These are phyloP conservation scores for Durio zibethinus DNA, from an alignment of 345 rosid species.

Conservation along the genomic window DNA sequence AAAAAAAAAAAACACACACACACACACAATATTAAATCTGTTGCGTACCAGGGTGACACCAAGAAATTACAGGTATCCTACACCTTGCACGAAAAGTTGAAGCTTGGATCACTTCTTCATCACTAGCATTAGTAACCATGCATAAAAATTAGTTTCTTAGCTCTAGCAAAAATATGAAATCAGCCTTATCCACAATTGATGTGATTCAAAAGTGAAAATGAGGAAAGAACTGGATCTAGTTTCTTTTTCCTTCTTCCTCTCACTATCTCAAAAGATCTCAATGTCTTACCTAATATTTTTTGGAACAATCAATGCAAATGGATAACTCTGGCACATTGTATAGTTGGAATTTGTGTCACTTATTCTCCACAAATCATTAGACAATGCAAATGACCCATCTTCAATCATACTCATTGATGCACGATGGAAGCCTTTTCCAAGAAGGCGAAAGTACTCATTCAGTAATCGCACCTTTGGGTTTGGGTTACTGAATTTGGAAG, in stretches of 20 bases:
- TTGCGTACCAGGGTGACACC: slow-evolving; percentile 89
- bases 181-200: not conserved
- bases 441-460: slow-evolving; percentile 91
- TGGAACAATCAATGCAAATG: slow-evolving; percentile 89
- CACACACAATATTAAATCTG: slow-evolving; percentile 10
- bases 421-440: slow-evolving; percentile 50
- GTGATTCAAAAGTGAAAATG: slow-evolving; percentile 1
- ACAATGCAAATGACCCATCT: slow-evolving; percentile 55
- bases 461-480: slow-evolving; percentile 83
- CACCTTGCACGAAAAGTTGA: slow-evolving; percentile 84
- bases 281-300: slow-evolving; percentile 60
- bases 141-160: slow-evolving; percentile 16
- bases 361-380: slow-evolving; percentile 90
- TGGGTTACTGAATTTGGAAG: slow-evolving; percentile 58
- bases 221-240: slow-evolving; percentile 5
- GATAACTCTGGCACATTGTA: slow-evolving; percentile 74
- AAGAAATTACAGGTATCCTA: slow-evolving; percentile 85
- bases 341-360: slow-evolving; percentile 65
- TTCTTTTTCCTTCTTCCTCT: slow-evolving; percentile 10
- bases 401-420: slow-evolving; percentile 75
- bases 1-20: not conserved
- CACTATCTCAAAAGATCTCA: slow-evolving; percentile 18
- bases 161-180: slow-evolving; percentile 9
- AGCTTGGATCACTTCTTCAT: slow-evolving; percentile 81
- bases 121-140: slow-evolving; percentile 46